phyloP scores from a whole-genome alignment of 1,139 yeast genomes.

The Magnusiomyces sp. region DNA sequence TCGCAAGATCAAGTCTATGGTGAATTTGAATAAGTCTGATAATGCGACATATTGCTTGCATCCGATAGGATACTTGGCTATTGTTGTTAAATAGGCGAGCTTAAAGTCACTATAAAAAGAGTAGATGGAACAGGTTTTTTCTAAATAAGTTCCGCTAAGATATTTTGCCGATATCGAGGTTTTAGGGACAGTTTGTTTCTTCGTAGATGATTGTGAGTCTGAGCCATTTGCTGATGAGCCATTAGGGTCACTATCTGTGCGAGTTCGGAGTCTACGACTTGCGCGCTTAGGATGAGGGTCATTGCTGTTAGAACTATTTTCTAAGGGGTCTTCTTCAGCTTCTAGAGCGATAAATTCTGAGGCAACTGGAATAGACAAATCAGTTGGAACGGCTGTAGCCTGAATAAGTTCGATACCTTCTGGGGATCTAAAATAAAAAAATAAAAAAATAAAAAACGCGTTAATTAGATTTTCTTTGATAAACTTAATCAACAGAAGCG shows the following conservation, averaged over 20 bases:
- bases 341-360: conserved; percentile 2
- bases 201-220: conserved; percentile 2
- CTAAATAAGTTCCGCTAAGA: conserved; percentile 9
- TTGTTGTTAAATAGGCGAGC: conserved; percentile 46
- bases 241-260: background rate
- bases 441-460: background rate
- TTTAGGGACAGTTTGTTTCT: conserved; percentile 6
- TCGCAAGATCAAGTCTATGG: conserved; percentile 62
- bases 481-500: background rate
- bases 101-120: conserved; percentile 64
- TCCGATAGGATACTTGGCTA: conserved; percentile 47
- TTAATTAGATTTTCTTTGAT: background rate
- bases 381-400: conserved; percentile 11
- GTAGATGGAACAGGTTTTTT: conserved; percentile 12
- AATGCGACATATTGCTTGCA: conserved; percentile 48
- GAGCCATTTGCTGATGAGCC: background rate
- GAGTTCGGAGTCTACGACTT: conserved; percentile 1
- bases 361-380: conserved; percentile 10
- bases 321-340: conserved; percentile 7
- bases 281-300: background rate
- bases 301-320: background rate
- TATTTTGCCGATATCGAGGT: conserved; percentile 10
- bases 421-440: conserved; percentile 7
- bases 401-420: conserved; percentile 8
- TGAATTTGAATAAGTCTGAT: conserved; percentile 61